phyloP scores from a whole-genome alignment of 305 asterid species.

The Rubia tinctorum region DNA sequence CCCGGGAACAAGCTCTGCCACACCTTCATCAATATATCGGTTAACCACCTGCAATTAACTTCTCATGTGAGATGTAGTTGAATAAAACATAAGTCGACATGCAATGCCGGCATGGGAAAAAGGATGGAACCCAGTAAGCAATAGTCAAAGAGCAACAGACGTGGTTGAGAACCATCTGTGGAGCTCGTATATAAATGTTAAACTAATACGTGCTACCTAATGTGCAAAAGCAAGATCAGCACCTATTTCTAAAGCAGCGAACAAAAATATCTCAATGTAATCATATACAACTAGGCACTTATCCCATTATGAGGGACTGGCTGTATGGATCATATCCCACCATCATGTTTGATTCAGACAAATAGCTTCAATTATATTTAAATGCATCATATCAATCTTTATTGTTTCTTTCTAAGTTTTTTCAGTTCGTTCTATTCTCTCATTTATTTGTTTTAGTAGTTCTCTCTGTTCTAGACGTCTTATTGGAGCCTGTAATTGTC shows the following conservation, averaged over 20 bases:
- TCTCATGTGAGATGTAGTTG: conserved; percentile 10
- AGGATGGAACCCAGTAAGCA: not conserved
- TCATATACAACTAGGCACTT: not conserved
- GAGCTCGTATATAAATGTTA: not conserved
- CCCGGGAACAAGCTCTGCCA: conserved; percentile 98
- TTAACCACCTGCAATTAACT: conserved; percentile 68
- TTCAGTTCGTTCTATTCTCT: no score
- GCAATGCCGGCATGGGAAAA: not conserved
- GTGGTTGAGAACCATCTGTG: not conserved
- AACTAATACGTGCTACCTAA: not conserved
- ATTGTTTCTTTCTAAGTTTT: no score
- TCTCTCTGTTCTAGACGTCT: no score
- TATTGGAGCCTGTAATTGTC: no score
- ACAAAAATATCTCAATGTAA: not conserved
- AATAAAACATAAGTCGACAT: not conserved
- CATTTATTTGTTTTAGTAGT: no score
- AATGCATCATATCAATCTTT: no score
- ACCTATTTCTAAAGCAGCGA: not conserved
- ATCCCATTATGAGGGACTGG: no score
- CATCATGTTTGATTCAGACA: no score
- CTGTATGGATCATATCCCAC: no score
- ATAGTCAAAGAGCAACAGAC: not conserved
- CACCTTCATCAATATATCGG: conserved; percentile 94
- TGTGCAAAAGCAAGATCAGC: not conserved
- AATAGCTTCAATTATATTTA: no score